These are phyloP conservation scores for Smallanthus sonchifolius DNA, from an alignment of 129 eudicot genomes.

Conservation along the genomic window DNA sequence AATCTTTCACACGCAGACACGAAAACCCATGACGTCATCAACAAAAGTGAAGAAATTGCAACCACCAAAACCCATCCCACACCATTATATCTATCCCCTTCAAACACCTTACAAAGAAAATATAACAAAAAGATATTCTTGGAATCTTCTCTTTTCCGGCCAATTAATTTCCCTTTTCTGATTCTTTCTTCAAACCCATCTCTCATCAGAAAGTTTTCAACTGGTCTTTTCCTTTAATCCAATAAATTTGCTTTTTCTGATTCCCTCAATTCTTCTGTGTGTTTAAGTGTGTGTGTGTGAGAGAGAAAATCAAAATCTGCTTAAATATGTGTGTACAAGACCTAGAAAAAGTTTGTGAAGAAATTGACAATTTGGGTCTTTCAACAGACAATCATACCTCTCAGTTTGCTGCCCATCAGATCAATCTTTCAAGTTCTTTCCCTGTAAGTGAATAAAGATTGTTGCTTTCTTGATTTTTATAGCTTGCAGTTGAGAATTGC, in stretches of 20 bases:
- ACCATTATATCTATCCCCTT: not conserved
- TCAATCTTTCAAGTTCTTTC: constrained; percentile 41
- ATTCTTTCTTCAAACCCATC: constrained; percentile 28
- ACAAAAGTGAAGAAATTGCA: not conserved
- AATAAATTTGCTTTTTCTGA: constrained; percentile 18
- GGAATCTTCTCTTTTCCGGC: constrained; percentile 32
- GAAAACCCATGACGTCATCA: not conserved
- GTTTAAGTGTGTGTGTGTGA: constrained; percentile 28
- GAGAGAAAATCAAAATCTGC: constrained; percentile 24
- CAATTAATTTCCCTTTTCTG: constrained; percentile 18
- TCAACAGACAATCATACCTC: constrained; percentile 28
- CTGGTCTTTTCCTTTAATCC: constrained; percentile 23
- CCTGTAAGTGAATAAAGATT: constrained; percentile 40
- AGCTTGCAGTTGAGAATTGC: not conserved
- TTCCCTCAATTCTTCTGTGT: constrained; percentile 14
- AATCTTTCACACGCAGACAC: not conserved
- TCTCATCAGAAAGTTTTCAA: constrained; percentile 16
- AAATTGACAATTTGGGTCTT: constrained; percentile 49
- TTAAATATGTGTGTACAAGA: constrained; percentile 72
- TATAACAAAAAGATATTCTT: constrained; percentile 24
- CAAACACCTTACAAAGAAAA: not conserved
- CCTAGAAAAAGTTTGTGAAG: constrained; percentile 51
- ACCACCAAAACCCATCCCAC: not conserved
- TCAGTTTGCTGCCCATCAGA: constrained; percentile 34
- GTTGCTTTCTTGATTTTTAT: not conserved